These are phyloP conservation scores for Backusella parvicylindrica DNA, from an alignment of 192 early-diverging fungal genomes.

Conservation along the genomic window DNA sequence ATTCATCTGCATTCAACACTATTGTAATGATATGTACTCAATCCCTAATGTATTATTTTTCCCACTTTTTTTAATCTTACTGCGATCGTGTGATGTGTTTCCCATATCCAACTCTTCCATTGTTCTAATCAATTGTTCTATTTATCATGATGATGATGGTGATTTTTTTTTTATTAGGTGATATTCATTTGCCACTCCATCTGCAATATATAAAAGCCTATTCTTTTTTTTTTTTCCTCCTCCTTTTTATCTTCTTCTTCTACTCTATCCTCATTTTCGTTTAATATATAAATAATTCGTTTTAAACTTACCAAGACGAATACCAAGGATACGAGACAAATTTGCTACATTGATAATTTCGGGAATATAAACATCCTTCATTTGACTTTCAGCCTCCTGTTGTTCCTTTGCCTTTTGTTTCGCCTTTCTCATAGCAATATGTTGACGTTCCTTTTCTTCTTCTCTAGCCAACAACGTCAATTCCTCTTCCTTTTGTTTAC, in stretches of 20 bases:
- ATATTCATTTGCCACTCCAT: neutral
- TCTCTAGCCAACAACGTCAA: neutral
- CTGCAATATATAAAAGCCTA: neutral
- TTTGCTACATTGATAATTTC: slow-evolving; percentile 82
- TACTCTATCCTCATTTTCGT: too few relatives aligned
- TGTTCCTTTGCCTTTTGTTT: slow-evolving; percentile 23
- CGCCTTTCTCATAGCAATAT: slow-evolving; percentile 7
- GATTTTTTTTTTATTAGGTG: too few relatives aligned
- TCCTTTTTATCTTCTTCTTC: too few relatives aligned
- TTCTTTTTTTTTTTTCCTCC: neutral
- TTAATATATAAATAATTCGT: neutral
- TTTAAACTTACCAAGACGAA: slow-evolving; percentile 51
- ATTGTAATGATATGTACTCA: neutral
- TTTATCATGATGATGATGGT: neutral
- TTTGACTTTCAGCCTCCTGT: slow-evolving; percentile 23
- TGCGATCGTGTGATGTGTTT: slow-evolving; percentile 68
- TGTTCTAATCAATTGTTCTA: slow-evolving; percentile 61
- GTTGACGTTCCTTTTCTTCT: slow-evolving; percentile 11
- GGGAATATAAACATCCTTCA: slow-evolving; percentile 71
- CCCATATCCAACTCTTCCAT: slow-evolving; percentile 83
- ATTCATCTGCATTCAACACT: slow-evolving; percentile 83
- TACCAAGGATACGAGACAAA: slow-evolving; percentile 73
- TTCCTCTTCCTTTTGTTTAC: slow-evolving; percentile 29
- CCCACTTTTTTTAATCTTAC: slow-evolving; percentile 25
- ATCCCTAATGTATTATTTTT: neutral